phyloP scores from a whole-genome alignment of 352 stramenopile species.

The Phytopythium ostracodes region DNA sequence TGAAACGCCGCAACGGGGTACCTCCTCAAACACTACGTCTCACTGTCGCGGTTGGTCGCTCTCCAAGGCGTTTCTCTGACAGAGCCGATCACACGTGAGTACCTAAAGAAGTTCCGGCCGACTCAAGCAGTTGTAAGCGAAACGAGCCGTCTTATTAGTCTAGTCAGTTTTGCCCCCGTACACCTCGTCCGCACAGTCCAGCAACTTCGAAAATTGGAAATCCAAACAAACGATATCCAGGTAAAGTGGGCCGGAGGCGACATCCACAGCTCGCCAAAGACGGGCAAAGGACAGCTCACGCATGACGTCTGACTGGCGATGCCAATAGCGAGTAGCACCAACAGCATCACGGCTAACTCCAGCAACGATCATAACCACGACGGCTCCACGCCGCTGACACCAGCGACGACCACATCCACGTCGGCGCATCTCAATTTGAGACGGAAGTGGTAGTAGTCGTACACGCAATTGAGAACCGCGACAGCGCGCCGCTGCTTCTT shows the following conservation, averaged over 20 bases:
- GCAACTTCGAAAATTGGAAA: not conserved
- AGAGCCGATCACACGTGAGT: not conserved
- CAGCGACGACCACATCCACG: too few relatives aligned
- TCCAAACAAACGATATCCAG: not conserved
- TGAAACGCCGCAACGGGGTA: not conserved
- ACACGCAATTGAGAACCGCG: conserved; percentile 11
- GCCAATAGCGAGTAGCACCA: too few relatives aligned
- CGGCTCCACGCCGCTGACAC: too few relatives aligned
- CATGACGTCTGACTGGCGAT: too few relatives aligned
- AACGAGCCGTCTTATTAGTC: not conserved
- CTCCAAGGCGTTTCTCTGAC: not conserved
- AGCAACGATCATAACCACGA: too few relatives aligned
- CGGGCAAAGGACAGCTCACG: too few relatives aligned
- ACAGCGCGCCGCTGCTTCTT: conserved; percentile 6
- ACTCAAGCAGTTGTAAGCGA: not conserved
- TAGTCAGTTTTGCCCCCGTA: not conserved
- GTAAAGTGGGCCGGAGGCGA: too few relatives aligned
- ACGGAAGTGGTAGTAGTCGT: conserved; percentile 15
- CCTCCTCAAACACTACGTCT: conserved; percentile 1
- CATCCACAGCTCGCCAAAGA: too few relatives aligned
- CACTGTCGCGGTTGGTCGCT: not conserved
- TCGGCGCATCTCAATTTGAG: conserved; percentile 1
- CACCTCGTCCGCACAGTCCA: not conserved
- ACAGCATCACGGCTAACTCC: too few relatives aligned
- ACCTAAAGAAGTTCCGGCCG: not conserved